Evolutionary conservation across 768 basidiomycete species (phyloP), one percentile per base, ranked within the genome.

Genomic region (Sistotremastrum suecicum): DNA sequence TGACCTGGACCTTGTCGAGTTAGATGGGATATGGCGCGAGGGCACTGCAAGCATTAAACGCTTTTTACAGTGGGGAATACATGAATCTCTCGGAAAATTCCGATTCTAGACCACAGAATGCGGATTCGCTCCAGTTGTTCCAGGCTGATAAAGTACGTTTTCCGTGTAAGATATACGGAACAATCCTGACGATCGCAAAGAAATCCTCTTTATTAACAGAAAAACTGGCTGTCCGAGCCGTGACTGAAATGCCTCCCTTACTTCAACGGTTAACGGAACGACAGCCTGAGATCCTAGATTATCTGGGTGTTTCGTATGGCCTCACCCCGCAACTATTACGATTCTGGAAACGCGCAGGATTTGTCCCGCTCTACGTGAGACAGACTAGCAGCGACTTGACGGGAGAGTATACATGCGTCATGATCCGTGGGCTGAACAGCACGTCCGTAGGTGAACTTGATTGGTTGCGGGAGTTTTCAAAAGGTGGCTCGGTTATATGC

Each of bases 1-100:
- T 34, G 31, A 34, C 10, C 10, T 43, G 20, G 4, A 51, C 33
- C 12, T 32, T 44, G 2, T 46, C 30, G 43, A 28, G 10, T 10
- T 54, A 94, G 88, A 98, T 97, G 92, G 94, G 95, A 7, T 98
- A 98, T 57, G 95, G 95, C 4, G 78, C 84, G 12, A 74, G 90
- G 37, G 88, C 95, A 2, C 63, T 99, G 42, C 74, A 92, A 51
- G 78, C 80, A 0, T 69, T 99, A 42, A 88, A 90, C 56, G 71
- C 82, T 9, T 98, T 89, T 64, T 98, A 90, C 63, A 83, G 80
- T 50, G 95, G 94, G 12, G 90, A 98, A 60, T 79, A 87, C 56
- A 82, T 88, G 64, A 86, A 80, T 54, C 60, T 97, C 12, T 80
- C 89, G 53, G 95, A 97, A 60, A 65, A 68, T 2, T 59, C 66